Percentiles rank a stretch among this genome's conserved stretches.
These are phyloP conservation scores for Phyllosticta capitalensis DNA, from an alignment of 2,329 filamentous ascomycete species.

Conservation along the genomic window DNA sequence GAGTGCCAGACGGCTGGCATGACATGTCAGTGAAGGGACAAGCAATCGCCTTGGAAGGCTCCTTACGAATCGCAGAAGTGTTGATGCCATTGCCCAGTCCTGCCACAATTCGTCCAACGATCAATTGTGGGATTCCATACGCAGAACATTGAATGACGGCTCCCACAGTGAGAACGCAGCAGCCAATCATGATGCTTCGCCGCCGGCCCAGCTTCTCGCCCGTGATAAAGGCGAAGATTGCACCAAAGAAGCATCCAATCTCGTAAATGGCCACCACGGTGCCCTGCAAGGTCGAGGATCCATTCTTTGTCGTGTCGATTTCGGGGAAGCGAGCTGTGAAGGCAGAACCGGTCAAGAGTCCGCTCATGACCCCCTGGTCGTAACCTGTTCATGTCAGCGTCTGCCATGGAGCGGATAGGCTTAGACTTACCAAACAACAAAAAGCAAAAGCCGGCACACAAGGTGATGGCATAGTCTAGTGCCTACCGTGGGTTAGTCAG, in stretches of 20 bases:
- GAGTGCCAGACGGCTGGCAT: conserved; percentile 42
- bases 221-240: conserved; percentile 37
- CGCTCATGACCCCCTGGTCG: conserved; percentile 32
- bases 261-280: conserved; percentile 47
- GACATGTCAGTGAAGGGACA: not conserved
- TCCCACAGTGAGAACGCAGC: conserved; percentile 40
- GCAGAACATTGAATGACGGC: conserved; percentile 40
- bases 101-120: conserved; percentile 38
- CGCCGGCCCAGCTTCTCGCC: conserved; percentile 42
- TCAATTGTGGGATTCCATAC: conserved; percentile 39
- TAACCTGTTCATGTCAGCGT: conserved; percentile 20
- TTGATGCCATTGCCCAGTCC: conserved; percentile 36
- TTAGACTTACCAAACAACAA: conserved; percentile 5
- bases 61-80: conserved; percentile 35
- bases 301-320: conserved; percentile 22
- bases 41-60: not conserved
- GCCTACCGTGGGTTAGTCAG: not conserved
- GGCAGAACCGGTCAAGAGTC: conserved; percentile 22
- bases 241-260: conserved; percentile 33
- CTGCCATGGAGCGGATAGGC: not conserved
- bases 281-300: conserved; percentile 38
- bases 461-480: conserved; percentile 9
- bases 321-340: conserved; percentile 14
- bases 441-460: conserved; percentile 8
- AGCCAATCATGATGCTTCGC: conserved; percentile 39